phyloP scores from a whole-genome alignment of 164 flowering plant species.

The Nymphaea colorata region DNA sequence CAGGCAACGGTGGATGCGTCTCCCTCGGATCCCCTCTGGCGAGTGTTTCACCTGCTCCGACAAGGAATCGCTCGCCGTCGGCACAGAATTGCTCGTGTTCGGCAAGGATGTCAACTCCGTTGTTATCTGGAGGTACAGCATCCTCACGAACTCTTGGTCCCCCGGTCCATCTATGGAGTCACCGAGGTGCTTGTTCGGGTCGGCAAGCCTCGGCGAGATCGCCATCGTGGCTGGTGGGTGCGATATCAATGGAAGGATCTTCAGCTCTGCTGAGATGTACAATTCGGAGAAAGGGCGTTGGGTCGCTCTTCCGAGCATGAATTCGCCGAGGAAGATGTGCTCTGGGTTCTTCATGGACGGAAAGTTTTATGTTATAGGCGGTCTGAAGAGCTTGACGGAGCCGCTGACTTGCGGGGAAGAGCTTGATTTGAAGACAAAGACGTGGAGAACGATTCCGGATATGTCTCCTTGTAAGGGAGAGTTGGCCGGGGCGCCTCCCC shows the following conservation, averaged over 20 bases:
- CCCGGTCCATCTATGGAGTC: conserved; percentile 20
- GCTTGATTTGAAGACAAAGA: conserved; percentile 19
- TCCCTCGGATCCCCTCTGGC: conserved; percentile 21
- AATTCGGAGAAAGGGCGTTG: conserved; percentile 22
- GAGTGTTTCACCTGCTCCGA: conserved; percentile 21
- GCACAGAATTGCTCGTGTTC: conserved; percentile 31
- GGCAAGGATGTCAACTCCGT: conserved; percentile 20
- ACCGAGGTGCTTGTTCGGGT: conserved; percentile 32
- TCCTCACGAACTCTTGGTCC: conserved; percentile 22
- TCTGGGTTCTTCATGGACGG: conserved; percentile 36
- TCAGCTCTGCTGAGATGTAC: conserved; percentile 27
- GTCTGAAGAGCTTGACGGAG: conserved; percentile 10
- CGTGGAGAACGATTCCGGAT: conserved; percentile 23
- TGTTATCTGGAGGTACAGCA: conserved; percentile 23
- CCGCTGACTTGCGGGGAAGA: conserved; percentile 30
- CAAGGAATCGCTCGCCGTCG: conserved; percentile 34
- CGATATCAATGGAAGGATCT: conserved; percentile 15
- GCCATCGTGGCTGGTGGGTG: conserved; percentile 37
- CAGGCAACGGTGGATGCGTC: conserved; percentile 19
- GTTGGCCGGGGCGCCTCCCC: conserved; percentile 22
- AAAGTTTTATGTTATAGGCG: conserved; percentile 30
- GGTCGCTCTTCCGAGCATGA: conserved; percentile 26
- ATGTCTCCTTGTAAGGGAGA: conserved; percentile 19
- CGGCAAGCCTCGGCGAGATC: conserved; percentile 24
- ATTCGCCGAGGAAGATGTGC: conserved; percentile 24